Base-by-base conservation (phyloP, 2,329 filamentous ascomycete genomes). In the Acarospora socialis region DNA sequence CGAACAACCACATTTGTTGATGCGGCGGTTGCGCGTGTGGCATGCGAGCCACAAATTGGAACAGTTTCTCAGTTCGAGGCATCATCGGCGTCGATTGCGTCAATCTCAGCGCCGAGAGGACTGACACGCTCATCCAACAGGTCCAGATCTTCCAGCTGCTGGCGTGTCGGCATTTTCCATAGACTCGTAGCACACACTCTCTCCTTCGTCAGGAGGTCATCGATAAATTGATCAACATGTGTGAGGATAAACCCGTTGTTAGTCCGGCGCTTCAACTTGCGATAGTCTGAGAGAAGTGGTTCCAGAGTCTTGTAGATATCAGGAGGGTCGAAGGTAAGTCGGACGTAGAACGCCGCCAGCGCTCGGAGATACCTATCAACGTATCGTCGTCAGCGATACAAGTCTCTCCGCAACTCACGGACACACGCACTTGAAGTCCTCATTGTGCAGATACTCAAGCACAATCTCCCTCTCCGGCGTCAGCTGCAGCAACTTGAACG, bases 401-500 rank as follows among this genome's bases (percentile, higher is more conserved):
- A 46, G 9, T 36, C 15, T 5, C 12, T 38, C 45, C 10, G 54
- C 49, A 2, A 48, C 46, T 17, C 49, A 51, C 18, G 49, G 54
- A n/a, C n/a, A n/a, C n/a, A n/a, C n/a, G n/a, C n/a, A n/a, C 57
- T 81, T 84, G 52, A 86, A 84, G 32, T 73, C 83, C 34, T 77
- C 78, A 46, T 77, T 77, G 35, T 72, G 61, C 18, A 98, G 57
- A 53, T 94, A 94, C 49, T 84, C 81, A 23, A 70, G 56, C 17
- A 98, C 61, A 20, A 95, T 70, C 25, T 77, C 79, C 51, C 81
- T 77, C 38, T 73, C 70, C 1, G 90, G 90, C 16, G 75, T 76
- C 7, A 98, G 68, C 59, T 94, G 84, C 35, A 95, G 69, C 32
- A 98, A 68, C 63, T 95, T 98, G 59, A 98, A 92, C 3, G 81